Evolutionary conservation across 805 yeast genomes (phyloP).

Genomic region (Candida rishiriensis): DNA sequence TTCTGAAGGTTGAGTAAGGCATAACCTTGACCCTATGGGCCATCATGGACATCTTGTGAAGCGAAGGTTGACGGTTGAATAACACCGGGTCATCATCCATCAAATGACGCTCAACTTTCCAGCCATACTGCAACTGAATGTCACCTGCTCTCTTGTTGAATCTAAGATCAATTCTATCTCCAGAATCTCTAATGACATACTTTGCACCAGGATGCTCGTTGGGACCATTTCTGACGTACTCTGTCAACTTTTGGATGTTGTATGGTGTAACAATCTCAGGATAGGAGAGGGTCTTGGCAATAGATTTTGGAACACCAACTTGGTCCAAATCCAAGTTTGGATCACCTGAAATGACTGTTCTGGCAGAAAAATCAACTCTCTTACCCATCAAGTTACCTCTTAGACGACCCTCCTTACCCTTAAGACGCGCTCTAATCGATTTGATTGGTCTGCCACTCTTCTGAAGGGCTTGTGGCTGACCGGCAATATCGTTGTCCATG

Average conservation of each 20-base stretch:
- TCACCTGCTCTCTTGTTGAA: constrained; percentile 98
- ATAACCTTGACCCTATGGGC: constrained; percentile 96
- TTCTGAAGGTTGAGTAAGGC: constrained; percentile 97
- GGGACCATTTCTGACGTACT: constrained; percentile 94
- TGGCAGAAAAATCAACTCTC: constrained; percentile 98
- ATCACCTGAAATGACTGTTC: constrained; percentile 99
- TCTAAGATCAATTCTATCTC: constrained; percentile 96
- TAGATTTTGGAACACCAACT: constrained; percentile 97
- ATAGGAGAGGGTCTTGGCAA: constrained; percentile 91
- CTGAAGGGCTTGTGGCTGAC: constrained; percentile 98
- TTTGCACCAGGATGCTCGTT: constrained; percentile 99
- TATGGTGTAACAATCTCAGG: constrained; percentile 98
- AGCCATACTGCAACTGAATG: constrained; percentile 94
- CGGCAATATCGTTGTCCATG: constrained; percentile 99
- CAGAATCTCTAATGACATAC: constrained; percentile 95
- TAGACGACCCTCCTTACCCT: constrained; percentile 99
- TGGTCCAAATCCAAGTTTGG: constrained; percentile 96
- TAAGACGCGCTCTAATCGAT: constrained; percentile 97
- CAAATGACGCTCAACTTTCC: constrained; percentile 98
- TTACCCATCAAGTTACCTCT: constrained; percentile 99
- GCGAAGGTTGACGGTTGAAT: constrained; percentile 98
- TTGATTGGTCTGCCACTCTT: constrained; percentile 98
- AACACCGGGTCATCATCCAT: constrained; percentile 97
- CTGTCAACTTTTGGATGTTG: constrained; percentile 90
- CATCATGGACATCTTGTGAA: constrained; percentile 99